A percentile compares a stretch with the other conserved stretches of the same genome.
phyloP scores from a whole-genome alignment of 176 grass and related monocot genomes.

The Hordeum marinum region DNA sequence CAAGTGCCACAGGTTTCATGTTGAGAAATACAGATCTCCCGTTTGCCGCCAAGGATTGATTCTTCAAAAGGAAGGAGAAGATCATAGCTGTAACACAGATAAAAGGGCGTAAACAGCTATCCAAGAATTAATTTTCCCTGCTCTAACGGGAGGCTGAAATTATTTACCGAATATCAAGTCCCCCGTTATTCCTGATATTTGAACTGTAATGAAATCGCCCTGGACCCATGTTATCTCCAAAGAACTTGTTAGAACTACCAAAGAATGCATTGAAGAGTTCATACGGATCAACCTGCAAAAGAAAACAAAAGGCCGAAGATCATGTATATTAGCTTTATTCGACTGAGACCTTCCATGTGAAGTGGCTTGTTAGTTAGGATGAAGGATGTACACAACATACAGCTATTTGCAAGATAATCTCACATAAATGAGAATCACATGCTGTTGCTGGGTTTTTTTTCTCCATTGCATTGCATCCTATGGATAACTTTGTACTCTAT shows the following conservation, averaged over 20 bases:
- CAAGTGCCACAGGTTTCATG: conserved; percentile 65
- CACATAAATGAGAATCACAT: not conserved
- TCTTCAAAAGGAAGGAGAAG: conserved; percentile 90
- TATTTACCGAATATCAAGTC: conserved; percentile 73
- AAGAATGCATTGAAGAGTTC: conserved; percentile 88
- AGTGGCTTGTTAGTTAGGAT: not conserved
- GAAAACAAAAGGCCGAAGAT: conserved; percentile 19
- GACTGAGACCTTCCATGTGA: not conserved
- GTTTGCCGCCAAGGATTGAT: conserved; percentile 63
- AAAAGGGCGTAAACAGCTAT: conserved; percentile 12
- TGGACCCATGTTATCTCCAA: conserved; percentile 45
- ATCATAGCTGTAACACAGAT: conserved; percentile 52
- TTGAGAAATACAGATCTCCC: conserved; percentile 39
- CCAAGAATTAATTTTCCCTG: not conserved
- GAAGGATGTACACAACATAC: not conserved
- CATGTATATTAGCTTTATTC: not conserved
- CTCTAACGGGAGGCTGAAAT: not conserved
- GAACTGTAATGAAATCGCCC: conserved; percentile 46
- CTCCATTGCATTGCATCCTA: not conserved
- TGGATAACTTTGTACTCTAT: not conserved
- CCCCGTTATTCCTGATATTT: conserved; percentile 36
- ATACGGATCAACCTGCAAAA: conserved; percentile 71
- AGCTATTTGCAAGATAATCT: not conserved
- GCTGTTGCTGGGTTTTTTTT: not conserved
- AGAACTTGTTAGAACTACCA: conserved; percentile 52